Conservation (phyloP, 345 rosid genomes). For the Syzygium aqueum region DNA sequence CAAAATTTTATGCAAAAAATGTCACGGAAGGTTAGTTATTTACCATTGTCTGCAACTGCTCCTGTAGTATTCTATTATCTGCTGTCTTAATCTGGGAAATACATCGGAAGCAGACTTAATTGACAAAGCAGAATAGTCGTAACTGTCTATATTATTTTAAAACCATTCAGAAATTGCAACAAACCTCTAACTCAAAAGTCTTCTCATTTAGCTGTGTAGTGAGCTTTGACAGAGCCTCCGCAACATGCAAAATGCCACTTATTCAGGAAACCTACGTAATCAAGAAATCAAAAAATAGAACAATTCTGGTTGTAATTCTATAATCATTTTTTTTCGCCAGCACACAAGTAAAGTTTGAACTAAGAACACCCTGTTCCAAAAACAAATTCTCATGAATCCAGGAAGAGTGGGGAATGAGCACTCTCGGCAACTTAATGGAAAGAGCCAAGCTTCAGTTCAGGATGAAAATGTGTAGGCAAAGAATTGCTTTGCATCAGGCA, state of each 20-base stretch:
- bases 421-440: background rate
- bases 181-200: slow-evolving; percentile 66
- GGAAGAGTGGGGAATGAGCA: background rate
- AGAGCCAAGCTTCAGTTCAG: background rate
- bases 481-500: background rate
- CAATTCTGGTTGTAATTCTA: background rate
- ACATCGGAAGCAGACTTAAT: background rate
- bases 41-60: slow-evolving; percentile 65
- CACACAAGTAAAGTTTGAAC: background rate
- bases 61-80: slow-evolving; percentile 64
- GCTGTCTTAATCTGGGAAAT: slow-evolving; percentile 51
- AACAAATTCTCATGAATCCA: background rate
- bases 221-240: slow-evolving; percentile 49
- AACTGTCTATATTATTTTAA: background rate
- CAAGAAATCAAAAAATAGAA: background rate
- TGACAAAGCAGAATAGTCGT: background rate
- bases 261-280: background rate
- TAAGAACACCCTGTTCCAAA: background rate
- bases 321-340: background rate
- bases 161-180: slow-evolving; percentile 1
- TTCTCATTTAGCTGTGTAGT: slow-evolving; percentile 49
- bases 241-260: background rate
- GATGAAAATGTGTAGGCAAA: background rate
- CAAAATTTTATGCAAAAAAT: background rate
- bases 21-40: background rate